Conservation (phyloP, 305 asterid genomes). For the Fraxinus nigra region DNA sequence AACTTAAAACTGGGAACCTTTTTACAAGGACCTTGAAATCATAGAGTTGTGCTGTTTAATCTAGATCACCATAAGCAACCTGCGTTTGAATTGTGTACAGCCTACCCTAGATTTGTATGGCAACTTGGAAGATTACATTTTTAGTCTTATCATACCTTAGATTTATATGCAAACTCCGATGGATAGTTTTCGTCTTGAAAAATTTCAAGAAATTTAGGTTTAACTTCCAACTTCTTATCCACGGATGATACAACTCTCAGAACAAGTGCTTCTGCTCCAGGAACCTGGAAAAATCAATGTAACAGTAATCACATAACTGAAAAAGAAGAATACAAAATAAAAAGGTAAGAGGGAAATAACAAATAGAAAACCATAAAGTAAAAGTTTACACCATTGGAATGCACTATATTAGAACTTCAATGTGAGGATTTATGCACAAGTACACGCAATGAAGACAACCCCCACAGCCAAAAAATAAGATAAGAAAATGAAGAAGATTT, state of each 20-base stretch:
- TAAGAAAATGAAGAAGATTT: not conserved
- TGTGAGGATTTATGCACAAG: not conserved
- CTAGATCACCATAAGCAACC: constrained; percentile 10
- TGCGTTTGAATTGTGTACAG: constrained; percentile 2
- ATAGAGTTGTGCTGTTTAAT: not conserved
- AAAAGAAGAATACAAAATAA: not conserved
- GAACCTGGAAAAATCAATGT: constrained; percentile 56
- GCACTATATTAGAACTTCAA: constrained; percentile 2
- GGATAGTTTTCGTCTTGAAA: constrained; percentile 90
- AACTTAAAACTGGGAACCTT: not conserved
- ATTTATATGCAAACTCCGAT: constrained; percentile 79
- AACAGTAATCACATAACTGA: constrained; percentile 1
- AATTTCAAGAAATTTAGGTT: constrained; percentile 82
- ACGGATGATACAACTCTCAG: constrained; percentile 95
- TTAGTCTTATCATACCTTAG: constrained; percentile 58
- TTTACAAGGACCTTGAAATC: not conserved
- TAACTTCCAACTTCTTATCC: constrained; percentile 96
- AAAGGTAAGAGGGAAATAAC: not conserved
- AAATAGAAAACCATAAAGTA: not conserved
- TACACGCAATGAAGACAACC: not conserved
- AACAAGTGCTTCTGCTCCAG: constrained; percentile 96
- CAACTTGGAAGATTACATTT: constrained; percentile 4
- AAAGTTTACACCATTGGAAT: not conserved
- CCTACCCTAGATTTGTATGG: not conserved
- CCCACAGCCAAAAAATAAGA: not conserved